Base-by-base conservation (phyloP, 1,284 basidiomycete species). In the Mrakiaceae sp. region DNA sequence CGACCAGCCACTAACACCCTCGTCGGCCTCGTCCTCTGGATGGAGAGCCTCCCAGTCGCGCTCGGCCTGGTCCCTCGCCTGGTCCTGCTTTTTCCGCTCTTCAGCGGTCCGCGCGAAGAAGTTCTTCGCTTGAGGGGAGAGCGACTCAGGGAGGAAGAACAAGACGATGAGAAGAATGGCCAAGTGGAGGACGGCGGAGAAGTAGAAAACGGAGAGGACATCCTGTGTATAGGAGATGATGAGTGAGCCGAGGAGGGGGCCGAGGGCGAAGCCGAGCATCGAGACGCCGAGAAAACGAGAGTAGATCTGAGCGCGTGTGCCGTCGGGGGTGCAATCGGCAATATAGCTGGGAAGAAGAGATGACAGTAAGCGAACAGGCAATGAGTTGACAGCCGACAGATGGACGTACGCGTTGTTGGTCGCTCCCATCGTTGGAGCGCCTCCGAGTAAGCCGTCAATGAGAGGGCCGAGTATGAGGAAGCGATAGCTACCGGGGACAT, bases 371-470 rank as follows among this genome's bases (percentile, higher is more conserved):
- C 73, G 71, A 49, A 67, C 68, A 2, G 71, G 69, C 5, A 72
- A 73, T 4, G 71, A 87, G 72, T 94, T 90, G 11, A 86, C 87
- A 58, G 27, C 27, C 27, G 27, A 27, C 27, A 27, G 27, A 27
- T 27, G 27, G 27, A 79, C 70, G 73, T 93, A 97, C 1, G 92
- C 89, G 46, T 88, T 85, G 52, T 85, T 84, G 0, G 87, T 85
- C 2, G 87, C 85, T 67, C 86, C 83, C 9, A 92, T 77, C 0
- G 89, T 87, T 5, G 87, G 83, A 81, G 87, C 87, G n/a, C 93
- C 90, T 39, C 93, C 93, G 4, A 93, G 79, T 3, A 86, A 73
- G 12, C 93, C 93, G 71, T 96, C 92, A 43, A 92, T 76, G 44
- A 86, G 75, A 0, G 91, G 88, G 2, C 90, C 87, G 57, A 94